Conservation (phyloP, 129 eudicot genomes). For the Ambrosia artemisiifolia region DNA sequence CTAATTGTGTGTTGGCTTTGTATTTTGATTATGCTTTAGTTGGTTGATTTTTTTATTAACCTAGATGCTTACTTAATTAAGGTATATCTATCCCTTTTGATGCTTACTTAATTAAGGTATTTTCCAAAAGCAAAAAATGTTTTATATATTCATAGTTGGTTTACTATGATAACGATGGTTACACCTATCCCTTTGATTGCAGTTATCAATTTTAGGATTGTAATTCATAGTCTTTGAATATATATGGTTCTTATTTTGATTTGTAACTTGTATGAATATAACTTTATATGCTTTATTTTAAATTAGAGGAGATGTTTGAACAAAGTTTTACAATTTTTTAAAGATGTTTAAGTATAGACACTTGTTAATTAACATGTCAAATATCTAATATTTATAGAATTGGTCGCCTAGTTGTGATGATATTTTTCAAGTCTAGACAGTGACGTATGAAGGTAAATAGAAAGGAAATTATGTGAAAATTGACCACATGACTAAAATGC, state of each 20-base stretch:
- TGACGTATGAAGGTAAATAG: constrained; percentile 1
- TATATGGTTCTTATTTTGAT: background rate
- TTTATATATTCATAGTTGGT: background rate
- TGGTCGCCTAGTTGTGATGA: background rate
- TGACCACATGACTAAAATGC: constrained; percentile 13
- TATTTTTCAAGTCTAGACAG: background rate
- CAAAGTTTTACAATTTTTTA: background rate
- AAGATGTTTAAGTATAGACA: background rate
- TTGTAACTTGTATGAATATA: background rate
- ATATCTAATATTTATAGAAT: background rate
- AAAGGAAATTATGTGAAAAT: constrained; percentile 19
- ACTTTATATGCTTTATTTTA: background rate
- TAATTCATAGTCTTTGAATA: background rate
- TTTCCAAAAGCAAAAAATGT: background rate
- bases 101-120: background rate
- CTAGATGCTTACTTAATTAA: background rate
- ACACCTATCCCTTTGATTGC: background rate
- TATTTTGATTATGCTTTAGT: no score
- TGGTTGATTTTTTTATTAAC: background rate
- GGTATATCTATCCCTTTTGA: no score
- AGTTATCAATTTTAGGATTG: background rate
- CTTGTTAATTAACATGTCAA: background rate
- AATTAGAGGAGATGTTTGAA: no score
- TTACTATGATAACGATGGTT: background rate
- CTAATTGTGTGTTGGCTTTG: no score